Base-by-base conservation (phyloP, 192 early-diverging fungal species). In the Linnemannia schmuckeri region DNA sequence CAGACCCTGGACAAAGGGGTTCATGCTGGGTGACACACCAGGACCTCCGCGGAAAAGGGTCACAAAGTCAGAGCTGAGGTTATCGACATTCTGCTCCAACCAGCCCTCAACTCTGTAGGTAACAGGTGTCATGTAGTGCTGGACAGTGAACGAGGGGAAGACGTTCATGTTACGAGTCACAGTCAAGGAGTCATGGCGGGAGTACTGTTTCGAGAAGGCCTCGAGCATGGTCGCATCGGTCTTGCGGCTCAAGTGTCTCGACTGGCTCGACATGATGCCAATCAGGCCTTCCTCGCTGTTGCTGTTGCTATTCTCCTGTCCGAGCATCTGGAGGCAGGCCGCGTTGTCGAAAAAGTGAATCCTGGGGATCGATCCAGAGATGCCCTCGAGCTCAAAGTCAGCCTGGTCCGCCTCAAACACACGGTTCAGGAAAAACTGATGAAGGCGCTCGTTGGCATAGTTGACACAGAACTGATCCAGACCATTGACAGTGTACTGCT, bases 401-500 rank as follows among this genome's bases (percentile, higher is more conserved):
- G 90, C 82, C 42, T 86, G 90, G 72, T 93, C 93, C 4, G 90
- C 87, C 81, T 97, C 96, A 76, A 97, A 95, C 68, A 96, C 83
- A 61, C 94, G 92, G 49, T 93, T 91, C 57, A 93, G 89, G 76
- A 93, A 86, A 78, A 96, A 96, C 76, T 94, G 91, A 77, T 97
- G 94, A 18, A 98, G 88, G 72, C 97, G 93, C 89, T 98, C 97
- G 88, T 96, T 97, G 74, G 97, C 94, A 82, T 94, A 97, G 89
- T 97, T 97, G 78, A 90, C 89, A 79, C 92, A 89, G 70, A 95
- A 93, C 77, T 95, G 92, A 82, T 94, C 93, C 89, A 97, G 87
- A 82, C 90, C 86, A 93, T 95, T 85, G 79, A 74, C 55, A 24
- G 75, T 24, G 44, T 72, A 75, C 47, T 90, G 90, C 76, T 93